These are phyloP conservation scores for Puccinia hordei DNA, from an alignment of 1,284 basidiomycete species.

Conservation along the genomic window DNA sequence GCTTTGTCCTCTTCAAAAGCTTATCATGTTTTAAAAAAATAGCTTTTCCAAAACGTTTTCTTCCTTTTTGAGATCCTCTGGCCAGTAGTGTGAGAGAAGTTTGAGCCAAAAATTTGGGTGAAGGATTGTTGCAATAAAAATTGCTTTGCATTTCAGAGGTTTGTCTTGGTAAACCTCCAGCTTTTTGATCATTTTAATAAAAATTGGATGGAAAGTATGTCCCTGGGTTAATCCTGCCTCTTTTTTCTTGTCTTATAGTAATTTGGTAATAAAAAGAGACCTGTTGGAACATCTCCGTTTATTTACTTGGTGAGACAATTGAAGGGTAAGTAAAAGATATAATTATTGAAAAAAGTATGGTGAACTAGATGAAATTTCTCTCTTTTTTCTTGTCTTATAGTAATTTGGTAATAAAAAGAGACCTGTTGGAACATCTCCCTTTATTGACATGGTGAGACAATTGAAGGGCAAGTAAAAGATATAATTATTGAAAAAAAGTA, in stretches of 20 bases:
- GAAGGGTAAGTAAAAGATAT: no score
- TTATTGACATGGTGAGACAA: no score
- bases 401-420: no score
- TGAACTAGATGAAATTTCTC: neutral
- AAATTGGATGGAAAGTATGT: neutral
- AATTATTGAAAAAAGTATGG: neutral
- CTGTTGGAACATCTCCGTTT: no score
- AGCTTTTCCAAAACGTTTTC: no score
- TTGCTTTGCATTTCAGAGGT: conserved; percentile 9
- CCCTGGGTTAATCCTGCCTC: no score
- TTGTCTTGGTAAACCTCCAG: neutral
- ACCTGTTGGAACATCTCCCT: no score
- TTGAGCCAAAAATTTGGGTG: neutral
- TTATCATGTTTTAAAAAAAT: no score
- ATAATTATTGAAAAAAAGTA: neutral
- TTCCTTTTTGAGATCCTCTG: neutral
- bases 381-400: no score
- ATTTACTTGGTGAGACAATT: no score
- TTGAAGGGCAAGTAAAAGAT: neutral
- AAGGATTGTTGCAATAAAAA: neutral
- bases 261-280: no score
- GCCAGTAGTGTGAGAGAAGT: neutral
- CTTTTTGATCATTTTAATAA: conserved; percentile 8
- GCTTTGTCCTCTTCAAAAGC: no score
- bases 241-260: conserved; percentile 18